phyloP scores from a whole-genome alignment of 805 yeast genomes.

The Yarrowia sp. region DNA sequence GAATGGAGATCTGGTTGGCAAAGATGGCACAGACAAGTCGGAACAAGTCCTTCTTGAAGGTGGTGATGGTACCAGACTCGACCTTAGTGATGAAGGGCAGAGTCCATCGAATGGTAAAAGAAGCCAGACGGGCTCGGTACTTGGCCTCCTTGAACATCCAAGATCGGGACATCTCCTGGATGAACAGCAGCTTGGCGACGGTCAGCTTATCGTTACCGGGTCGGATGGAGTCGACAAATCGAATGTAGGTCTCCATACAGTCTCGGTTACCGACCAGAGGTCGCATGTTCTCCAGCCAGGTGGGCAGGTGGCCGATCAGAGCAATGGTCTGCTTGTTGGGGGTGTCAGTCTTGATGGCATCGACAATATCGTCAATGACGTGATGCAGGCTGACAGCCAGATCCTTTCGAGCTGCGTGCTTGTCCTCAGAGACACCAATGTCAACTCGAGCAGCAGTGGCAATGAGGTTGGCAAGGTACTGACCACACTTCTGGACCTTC shows the following conservation, averaged over 20 bases:
- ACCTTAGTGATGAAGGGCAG: slow-evolving; percentile 44
- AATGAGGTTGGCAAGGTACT: slow-evolving; percentile 32
- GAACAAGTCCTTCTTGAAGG: slow-evolving; percentile 44
- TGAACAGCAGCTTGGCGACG: slow-evolving; percentile 64
- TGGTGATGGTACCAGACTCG: slow-evolving; percentile 42
- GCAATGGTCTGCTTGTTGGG: slow-evolving; percentile 28
- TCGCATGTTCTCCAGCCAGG: slow-evolving; percentile 38
- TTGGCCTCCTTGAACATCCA: slow-evolving; percentile 45
- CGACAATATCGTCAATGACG: slow-evolving; percentile 25
- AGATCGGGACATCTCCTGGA: slow-evolving; percentile 53
- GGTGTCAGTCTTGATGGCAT: slow-evolving; percentile 20
- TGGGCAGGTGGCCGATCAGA: slow-evolving; percentile 22
- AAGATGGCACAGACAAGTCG: slow-evolving; percentile 46
- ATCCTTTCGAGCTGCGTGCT: slow-evolving; percentile 32
- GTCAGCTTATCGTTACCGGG: slow-evolving; percentile 63
- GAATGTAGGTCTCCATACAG: slow-evolving; percentile 36
- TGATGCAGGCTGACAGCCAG: slow-evolving; percentile 27
- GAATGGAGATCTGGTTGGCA: slow-evolving; percentile 46
- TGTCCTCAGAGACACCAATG: slow-evolving; percentile 24
- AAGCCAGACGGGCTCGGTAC: slow-evolving; percentile 45
- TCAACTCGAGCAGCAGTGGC: slow-evolving; percentile 33
- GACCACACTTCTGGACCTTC: slow-evolving; percentile 25
- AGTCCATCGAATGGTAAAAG: slow-evolving; percentile 46
- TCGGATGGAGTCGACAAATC: slow-evolving; percentile 59
- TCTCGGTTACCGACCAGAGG: slow-evolving; percentile 32